Percentiles rank a stretch among this genome's conserved stretches.
Evolutionary conservation across 2,329 filamentous ascomycete species (phyloP).

Genomic region (Colletotrichum noveboracense): DNA sequence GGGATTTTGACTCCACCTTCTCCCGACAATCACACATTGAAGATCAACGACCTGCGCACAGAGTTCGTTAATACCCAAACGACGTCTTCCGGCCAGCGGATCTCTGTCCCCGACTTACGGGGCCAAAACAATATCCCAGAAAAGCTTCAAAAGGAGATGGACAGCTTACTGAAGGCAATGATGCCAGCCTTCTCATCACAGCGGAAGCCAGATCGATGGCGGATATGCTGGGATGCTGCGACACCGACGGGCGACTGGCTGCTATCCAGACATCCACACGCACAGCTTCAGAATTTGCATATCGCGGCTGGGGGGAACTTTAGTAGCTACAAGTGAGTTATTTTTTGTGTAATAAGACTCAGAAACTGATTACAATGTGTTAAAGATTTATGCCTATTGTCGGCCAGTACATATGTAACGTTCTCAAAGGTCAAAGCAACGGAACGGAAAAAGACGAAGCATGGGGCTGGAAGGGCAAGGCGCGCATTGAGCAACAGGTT

Average conservation of each 20-base stretch:
- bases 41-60: conserved; percentile 2
- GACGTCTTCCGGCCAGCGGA: background rate
- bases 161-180: background rate
- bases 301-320: conserved; percentile 6
- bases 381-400: background rate
- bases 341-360: too few species aligned
- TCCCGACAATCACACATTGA: background rate
- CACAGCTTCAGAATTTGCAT: background rate
- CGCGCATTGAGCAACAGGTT: background rate
- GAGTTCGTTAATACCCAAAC: conserved; percentile 2
- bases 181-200: background rate
- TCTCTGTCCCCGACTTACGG: background rate
- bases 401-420: background rate
- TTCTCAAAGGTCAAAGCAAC: background rate
- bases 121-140: background rate
- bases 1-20: conserved; percentile 2
- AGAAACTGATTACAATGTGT: background rate
- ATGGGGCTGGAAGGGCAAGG: background rate
- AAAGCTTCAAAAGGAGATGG: background rate
- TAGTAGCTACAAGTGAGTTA: conserved; percentile 3
- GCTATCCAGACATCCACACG: background rate
- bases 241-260: conserved; percentile 8
- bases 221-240: conserved; percentile 3
- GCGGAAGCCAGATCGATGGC: background rate
- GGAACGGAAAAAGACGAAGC: background rate